Evolutionary conservation across 2,329 filamentous ascomycete species (phyloP).

Genomic region (Fusarium nodosum): DNA sequence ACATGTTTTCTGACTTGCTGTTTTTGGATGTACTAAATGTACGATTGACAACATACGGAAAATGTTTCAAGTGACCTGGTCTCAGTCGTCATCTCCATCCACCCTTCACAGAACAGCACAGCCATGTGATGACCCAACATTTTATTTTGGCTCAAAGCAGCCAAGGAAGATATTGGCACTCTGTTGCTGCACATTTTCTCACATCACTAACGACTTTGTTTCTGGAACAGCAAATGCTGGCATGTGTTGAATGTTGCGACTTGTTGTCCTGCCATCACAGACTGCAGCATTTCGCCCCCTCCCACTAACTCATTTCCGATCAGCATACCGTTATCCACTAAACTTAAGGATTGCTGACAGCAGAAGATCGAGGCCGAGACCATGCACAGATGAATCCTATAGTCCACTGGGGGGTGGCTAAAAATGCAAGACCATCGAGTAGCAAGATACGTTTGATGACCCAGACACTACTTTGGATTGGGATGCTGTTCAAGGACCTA

Average conservation of each 20-base stretch:
- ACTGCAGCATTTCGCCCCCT: background rate
- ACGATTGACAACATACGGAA: background rate
- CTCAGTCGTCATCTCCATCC: background rate
- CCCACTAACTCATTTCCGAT: background rate
- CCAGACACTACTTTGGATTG: background rate
- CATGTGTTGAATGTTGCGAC: background rate
- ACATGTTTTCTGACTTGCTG: background rate
- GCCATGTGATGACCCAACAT: constrained; percentile 14
- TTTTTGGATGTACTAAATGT: background rate
- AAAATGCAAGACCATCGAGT: background rate
- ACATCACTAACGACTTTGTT: background rate
- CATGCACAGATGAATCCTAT: background rate
- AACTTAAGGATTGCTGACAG: constrained; percentile 9
- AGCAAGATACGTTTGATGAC: background rate
- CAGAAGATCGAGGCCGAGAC: background rate
- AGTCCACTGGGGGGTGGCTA: background rate
- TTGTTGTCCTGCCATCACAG: background rate
- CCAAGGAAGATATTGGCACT: background rate
- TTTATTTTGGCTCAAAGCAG: background rate
- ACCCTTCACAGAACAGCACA: constrained; percentile 15
- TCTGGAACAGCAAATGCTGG: background rate
- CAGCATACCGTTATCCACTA: background rate
- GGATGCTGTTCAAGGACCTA: background rate
- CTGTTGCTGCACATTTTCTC: constrained; percentile 5
- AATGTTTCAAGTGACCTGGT: background rate